Evolutionary conservation across 768 basidiomycete genomes (phyloP), one percentile per base, ranked within the genome.

Genomic region (Candolleomyces eurysporus): DNA sequence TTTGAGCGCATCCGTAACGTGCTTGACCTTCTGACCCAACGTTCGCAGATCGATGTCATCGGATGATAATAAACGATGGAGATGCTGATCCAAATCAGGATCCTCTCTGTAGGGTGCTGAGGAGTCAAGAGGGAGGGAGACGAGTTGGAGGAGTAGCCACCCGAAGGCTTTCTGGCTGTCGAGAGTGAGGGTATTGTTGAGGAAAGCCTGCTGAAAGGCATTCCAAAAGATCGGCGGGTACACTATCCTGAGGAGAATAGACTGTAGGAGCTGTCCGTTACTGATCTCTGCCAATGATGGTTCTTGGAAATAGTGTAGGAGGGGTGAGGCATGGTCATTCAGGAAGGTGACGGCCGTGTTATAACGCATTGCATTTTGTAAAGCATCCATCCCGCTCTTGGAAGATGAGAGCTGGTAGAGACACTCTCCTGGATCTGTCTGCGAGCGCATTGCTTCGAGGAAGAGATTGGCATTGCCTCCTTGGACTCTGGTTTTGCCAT

Each of bases 181-280:
- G 19, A 75, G 70, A 49, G 71, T 60, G 21, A 83, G 67, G 5
- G 66, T 63, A 16, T 71, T 69, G 16, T 65, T 68, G 31, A 72
- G 65, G 36, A 79, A 82, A 17, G 76, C 77, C 11, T 67, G 53
- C 1, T 66, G 61, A 58, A 80, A 79, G 5, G 68, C 66, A 48
- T 58, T 64, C 83, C 82, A 86, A 64, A 85, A 85, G 32, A 84
- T 73, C 0, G 83, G 78, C 0, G 83, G 84, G 0, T 84, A 74
- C 11, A 80, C 76, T 22, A 86, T 77, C 1, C 64, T 64, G 43
- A 68, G 45, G 45, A 87, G 57, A 19, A 84, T 66, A 14, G 69
- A 64, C 11, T 74, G 64, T 1, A 87, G 66, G 40, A 78, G 71
- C 16, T 72, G 63, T 0, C 86, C 87, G 1, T 76, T 71, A 8